Conservation (phyloP, 805 yeast species). For the Wickerhamiella qilinensis region DNA sequence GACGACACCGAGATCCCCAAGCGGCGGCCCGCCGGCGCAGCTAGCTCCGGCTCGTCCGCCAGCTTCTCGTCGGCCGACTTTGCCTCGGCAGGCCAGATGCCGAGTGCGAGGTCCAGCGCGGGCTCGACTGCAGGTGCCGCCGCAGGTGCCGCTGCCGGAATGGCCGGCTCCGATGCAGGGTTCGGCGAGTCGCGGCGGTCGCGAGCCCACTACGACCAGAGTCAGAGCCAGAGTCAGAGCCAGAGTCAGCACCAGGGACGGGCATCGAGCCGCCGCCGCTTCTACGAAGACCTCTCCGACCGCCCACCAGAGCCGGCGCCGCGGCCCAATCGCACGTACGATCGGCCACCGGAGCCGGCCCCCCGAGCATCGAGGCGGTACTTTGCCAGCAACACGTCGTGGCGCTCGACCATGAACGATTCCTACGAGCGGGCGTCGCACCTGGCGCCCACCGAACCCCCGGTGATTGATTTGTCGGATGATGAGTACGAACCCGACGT, state of each 20-base stretch:
- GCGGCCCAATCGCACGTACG: background rate
- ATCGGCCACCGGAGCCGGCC: background rate
- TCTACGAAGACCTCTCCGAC: background rate
- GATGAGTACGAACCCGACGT: background rate
- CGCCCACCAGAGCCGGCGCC: background rate
- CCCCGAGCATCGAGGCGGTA: background rate
- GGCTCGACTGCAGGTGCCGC: too few relatives aligned
- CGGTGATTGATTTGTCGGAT: background rate
- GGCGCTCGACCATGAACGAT: background rate
- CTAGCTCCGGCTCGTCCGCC: too few relatives aligned
- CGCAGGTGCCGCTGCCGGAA: too few relatives aligned
- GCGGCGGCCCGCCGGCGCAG: too few relatives aligned
- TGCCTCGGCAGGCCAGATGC: too few relatives aligned
- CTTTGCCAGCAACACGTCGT: background rate
- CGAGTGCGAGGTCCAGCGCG: too few relatives aligned
- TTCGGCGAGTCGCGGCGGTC: background rate
- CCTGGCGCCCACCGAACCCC: too few relatives aligned
- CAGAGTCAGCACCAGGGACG: background rate
- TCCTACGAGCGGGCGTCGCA: background rate
- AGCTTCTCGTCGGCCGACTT: too few relatives aligned
- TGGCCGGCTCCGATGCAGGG: too few relatives aligned
- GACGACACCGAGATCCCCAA: too few relatives aligned
- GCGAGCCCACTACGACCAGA: background rate
- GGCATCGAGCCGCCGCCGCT: background rate
- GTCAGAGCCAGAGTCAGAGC: background rate